phyloP scores from a whole-genome alignment of 2,329 filamentous ascomycete species.

The Aspergillus tanneri region DNA sequence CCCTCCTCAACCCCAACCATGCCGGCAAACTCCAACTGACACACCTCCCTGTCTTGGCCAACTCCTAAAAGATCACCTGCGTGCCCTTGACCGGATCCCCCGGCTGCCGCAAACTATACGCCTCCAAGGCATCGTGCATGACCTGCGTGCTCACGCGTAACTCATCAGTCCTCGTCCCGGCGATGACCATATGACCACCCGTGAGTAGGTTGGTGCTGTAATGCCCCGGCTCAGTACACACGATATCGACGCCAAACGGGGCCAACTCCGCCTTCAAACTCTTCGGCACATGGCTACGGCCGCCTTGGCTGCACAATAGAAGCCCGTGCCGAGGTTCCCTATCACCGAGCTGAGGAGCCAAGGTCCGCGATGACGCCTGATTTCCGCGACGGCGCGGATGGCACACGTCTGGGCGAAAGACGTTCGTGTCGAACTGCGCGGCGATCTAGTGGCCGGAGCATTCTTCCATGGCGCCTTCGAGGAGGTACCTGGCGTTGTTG shows the following conservation, averaged over 20 bases:
- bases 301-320: constrained; percentile 49
- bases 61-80: constrained; percentile 14
- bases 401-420: constrained; percentile 41
- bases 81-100: constrained; percentile 14
- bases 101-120: constrained; percentile 5
- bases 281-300: constrained; percentile 16
- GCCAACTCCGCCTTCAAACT: constrained; percentile 12
- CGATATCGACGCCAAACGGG: constrained; percentile 17
- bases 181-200: constrained; percentile 2
- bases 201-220: constrained; percentile 20
- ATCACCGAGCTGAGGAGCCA: constrained; percentile 49
- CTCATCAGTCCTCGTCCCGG: neutral
- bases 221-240: constrained; percentile 19
- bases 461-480: constrained; percentile 26
- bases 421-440: constrained; percentile 32
- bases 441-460: constrained; percentile 2
- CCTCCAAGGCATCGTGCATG: constrained; percentile 2
- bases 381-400: constrained; percentile 35
- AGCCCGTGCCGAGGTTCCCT: constrained; percentile 31
- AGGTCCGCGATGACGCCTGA: constrained; percentile 45
- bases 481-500: constrained; percentile 45
- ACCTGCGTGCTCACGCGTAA: neutral
- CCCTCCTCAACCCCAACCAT: constrained; percentile 6
- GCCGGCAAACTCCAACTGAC: neutral
- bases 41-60: constrained; percentile 12